Percentiles rank a stretch among this genome's conserved stretches.
These are phyloP conservation scores for Margaritispora aquatica DNA, from an alignment of 495 filamentous ascomycete genomes.

Conservation along the genomic window DNA sequence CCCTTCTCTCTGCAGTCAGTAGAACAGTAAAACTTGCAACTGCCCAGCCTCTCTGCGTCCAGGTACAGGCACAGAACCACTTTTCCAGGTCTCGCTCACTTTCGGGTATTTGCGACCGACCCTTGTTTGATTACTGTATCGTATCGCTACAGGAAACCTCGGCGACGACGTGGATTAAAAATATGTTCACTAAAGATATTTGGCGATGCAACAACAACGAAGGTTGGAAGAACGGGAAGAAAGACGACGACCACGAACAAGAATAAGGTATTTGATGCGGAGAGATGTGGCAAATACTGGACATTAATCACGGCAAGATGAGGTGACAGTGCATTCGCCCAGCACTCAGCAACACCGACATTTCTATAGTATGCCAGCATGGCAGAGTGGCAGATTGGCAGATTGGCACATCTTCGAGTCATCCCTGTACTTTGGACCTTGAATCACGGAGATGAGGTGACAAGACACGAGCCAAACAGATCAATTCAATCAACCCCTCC, in stretches of 20 bases:
- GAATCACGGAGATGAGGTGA: constrained; percentile 1
- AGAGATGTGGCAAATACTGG: not conserved
- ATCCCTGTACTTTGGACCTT: not conserved
- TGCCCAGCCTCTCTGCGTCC: not conserved
- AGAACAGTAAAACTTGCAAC: not conserved
- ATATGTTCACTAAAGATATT: not conserved
- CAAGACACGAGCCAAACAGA: constrained; percentile 1
- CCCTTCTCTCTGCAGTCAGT: not conserved
- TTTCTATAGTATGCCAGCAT: not conserved
- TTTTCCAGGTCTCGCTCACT: not conserved
- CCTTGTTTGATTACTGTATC: no score
- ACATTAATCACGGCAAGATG: no score
- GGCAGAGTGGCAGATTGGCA: not conserved
- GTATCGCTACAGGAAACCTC: no score
- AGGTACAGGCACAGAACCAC: not conserved
- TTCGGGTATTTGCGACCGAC: not conserved
- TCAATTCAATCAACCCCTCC: not conserved
- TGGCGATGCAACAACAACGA: not conserved
- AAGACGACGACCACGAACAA: no score
- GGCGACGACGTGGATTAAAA: not conserved
- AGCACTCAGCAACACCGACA: no score
- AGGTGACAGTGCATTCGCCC: no score
- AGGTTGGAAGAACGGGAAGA: not conserved
- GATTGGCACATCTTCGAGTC: not conserved
- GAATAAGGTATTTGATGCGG: not conserved